These are phyloP conservation scores for Ammopiptanthus mongolicus DNA, from an alignment of 306 rosid species.

Conservation along the genomic window DNA sequence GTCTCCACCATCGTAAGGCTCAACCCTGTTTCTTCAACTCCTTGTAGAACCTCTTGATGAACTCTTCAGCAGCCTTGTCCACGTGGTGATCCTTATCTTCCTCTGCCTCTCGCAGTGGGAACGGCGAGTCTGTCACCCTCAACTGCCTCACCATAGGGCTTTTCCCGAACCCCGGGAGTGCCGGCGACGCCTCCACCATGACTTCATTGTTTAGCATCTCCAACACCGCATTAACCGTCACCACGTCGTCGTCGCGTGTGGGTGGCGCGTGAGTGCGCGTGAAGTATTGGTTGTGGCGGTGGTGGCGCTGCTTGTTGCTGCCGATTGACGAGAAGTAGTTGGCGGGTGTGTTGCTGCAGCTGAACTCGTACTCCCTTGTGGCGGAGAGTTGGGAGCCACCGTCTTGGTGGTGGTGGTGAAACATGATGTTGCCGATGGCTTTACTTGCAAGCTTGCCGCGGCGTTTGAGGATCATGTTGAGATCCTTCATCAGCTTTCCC, in stretches of 20 bases:
- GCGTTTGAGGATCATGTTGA: slow-evolving; percentile 74
- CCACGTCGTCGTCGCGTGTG: slow-evolving; percentile 52
- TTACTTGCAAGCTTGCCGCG: slow-evolving; percentile 81
- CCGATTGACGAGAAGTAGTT: slow-evolving; percentile 17
- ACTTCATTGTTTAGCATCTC: slow-evolving; percentile 43
- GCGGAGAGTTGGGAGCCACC: slow-evolving; percentile 22
- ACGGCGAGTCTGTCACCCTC: slow-evolving; percentile 94
- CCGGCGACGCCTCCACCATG: slow-evolving; percentile 44
- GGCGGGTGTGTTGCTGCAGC: slow-evolving; percentile 80
- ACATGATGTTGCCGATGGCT: slow-evolving; percentile 67
- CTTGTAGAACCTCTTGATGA: slow-evolving; percentile 70
- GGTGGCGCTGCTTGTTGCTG: slow-evolving; percentile 39
- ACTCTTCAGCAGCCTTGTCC: slow-evolving; percentile 80
- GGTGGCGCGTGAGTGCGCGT: slow-evolving; percentile 43
- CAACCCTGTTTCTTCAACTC: slow-evolving; percentile 44
- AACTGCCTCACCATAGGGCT: slow-evolving; percentile 64
- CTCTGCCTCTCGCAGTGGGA: slow-evolving; percentile 50
- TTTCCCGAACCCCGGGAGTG: slow-evolving; percentile 43
- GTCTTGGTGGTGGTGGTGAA: slow-evolving; percentile 33
- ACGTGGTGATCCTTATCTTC: slow-evolving; percentile 40
- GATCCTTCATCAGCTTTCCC: slow-evolving; percentile 53
- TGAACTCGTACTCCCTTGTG: slow-evolving; percentile 77
- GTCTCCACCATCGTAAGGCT: too few species aligned
- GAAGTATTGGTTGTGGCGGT: slow-evolving; percentile 32
- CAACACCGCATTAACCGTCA: slow-evolving; percentile 27